phyloP scores from a whole-genome alignment of 2,329 filamentous ascomycete genomes.

The Clonostachys solani region DNA sequence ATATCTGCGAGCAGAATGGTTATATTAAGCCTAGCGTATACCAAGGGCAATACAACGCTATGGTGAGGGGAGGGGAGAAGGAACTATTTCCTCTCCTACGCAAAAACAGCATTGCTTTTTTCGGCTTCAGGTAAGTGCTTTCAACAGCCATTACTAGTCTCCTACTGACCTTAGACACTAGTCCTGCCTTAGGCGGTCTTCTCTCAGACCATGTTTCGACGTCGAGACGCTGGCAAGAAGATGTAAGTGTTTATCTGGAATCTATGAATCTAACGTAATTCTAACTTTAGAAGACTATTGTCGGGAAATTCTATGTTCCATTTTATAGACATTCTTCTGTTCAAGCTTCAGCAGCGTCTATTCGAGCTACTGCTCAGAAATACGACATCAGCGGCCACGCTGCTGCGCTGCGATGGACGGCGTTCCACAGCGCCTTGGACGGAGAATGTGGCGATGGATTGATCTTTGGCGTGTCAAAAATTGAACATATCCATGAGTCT shows the following conservation, averaged over 20 bases:
- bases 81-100: conserved; percentile 35
- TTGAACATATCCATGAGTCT: conserved; percentile 25
- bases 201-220: conserved; percentile 14
- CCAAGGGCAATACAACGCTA: conserved; percentile 41
- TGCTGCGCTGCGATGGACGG: conserved; percentile 34
- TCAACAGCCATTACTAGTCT: no score
- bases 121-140: conserved; percentile 26
- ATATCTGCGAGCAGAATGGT: conserved; percentile 33
- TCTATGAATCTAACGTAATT: background rate
- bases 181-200: conserved; percentile 5
- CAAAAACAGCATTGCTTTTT: conserved; percentile 34
- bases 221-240: conserved; percentile 11
- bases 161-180: background rate
- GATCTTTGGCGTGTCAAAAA: conserved; percentile 26
- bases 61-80: conserved; percentile 33
- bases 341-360: conserved; percentile 15
- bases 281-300: background rate
- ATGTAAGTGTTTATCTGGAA: conserved; percentile 11
- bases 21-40: conserved; percentile 38
- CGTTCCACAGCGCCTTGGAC: conserved; percentile 25
- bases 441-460: conserved; percentile 24
- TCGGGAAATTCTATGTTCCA: conserved; percentile 14
- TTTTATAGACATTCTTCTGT: conserved; percentile 20
- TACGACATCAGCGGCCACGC: conserved; percentile 30
- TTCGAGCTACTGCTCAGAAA: conserved; percentile 15